Base-by-base conservation (phyloP, 1,284 basidiomycete species). In the Anthracocystis panici-leucophaei region DNA sequence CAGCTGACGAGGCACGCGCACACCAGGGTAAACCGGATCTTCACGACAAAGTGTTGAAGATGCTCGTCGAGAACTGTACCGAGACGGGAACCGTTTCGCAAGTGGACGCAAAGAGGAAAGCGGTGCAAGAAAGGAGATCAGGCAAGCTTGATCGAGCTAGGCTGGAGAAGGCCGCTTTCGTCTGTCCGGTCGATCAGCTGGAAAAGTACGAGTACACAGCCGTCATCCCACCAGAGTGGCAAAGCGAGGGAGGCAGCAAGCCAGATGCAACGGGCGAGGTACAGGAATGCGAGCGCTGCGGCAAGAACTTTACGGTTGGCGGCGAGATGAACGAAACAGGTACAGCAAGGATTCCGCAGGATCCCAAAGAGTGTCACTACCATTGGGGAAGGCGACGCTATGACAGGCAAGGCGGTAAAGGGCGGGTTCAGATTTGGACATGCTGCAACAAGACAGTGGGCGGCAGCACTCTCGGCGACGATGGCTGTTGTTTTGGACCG, bases 361-460 rank as follows among this genome's bases (percentile, higher is more conserved):
- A 69, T 21, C 33, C 60, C 11, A 73, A 78, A 31, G 82, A 73
- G 20, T 83, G 82, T 51, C 45, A 65, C 41, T 83, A 77, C 46
- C 82, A 83, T 46, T 81, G 77, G 77, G 79, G 79, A 23, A 75
- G 70, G 31, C 68, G 70, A 23, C 68, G 74, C 16, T 75, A 61
- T 21, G 79, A 78, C n/a, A 69, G 63, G 58, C 54, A 45, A 12
- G n/a, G 62, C n/a, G 68, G 67, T 0, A 45, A 50, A 27, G 64
- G 72, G n/a, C 64, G 74, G 21, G 63, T 75, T 14, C 73, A 68
- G 35, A 51, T 77, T 2, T 84, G 82, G 82, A 75, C 64, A 8
- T 84, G 82, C 66, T 84, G 82, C 53, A 73, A 57, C 33, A 71
- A 75, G 57, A 53, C 63, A 23, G 78, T 80, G 1, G 82, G 80